A percentile compares a stretch with the other conserved stretches of the same genome.
Conservation (phyloP, 2,329 filamentous ascomycete species). For the Calcarisporium arbuscula region DNA sequence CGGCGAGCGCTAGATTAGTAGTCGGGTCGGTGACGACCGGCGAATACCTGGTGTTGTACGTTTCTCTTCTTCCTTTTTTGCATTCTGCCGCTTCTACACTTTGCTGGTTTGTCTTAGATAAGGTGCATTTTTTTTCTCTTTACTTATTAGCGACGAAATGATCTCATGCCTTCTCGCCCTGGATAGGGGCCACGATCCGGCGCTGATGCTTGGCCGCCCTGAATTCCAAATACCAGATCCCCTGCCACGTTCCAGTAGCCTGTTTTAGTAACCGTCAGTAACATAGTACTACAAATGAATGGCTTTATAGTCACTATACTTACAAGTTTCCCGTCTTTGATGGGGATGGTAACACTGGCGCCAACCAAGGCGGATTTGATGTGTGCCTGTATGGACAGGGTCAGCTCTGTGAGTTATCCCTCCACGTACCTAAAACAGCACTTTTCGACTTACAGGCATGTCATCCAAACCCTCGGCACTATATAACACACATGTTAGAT, state of each 20-base stretch:
- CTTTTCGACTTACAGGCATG: conserved; percentile 62
- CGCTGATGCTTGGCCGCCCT: conserved; percentile 68
- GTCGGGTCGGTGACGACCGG: conserved; percentile 11
- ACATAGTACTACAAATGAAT: background rate
- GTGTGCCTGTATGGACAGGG: conserved; percentile 75
- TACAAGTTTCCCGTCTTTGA: conserved; percentile 74
- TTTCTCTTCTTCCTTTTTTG: conserved; percentile 1
- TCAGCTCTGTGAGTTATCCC: conserved; percentile 1
- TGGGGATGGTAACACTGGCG: conserved; percentile 84
- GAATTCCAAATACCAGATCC: conserved; percentile 95
- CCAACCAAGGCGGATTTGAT: conserved; percentile 88
- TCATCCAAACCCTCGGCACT: conserved; percentile 84
- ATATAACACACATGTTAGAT: background rate
- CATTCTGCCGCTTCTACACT: background rate
- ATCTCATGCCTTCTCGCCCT: conserved; percentile 65
- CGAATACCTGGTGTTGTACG: conserved; percentile 5
- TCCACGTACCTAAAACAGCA: background rate
- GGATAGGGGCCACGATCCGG: conserved; percentile 85
- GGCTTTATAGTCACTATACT: conserved; percentile 19
- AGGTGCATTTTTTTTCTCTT: background rate
- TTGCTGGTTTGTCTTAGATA: background rate
- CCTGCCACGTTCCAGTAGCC: conserved; percentile 69
- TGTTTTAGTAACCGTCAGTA: conserved; percentile 16
- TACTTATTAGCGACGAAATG: background rate
- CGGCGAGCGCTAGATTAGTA: conserved; percentile 13